Base-by-base conservation (phyloP, 176 grass and related monocot genomes). In the Tillandsia fasciculata region DNA sequence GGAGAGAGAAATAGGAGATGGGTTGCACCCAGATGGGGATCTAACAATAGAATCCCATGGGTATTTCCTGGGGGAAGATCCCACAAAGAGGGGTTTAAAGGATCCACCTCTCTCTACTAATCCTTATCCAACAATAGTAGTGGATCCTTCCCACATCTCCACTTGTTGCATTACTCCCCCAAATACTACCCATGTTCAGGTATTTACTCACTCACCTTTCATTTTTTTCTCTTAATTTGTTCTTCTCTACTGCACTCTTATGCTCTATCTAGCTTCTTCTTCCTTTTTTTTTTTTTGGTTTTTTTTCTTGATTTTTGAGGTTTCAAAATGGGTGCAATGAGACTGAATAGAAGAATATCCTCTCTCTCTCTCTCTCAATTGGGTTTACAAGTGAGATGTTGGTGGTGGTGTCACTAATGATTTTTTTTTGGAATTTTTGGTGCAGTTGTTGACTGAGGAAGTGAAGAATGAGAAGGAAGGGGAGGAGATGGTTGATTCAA, bases 21-120 rank as follows among this genome's bases (percentile, higher is more conserved):
- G 24, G 22, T 76, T 88, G 89, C 87, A 85, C 79, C 84, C 73
- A 27, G 51, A 78, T 70, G 82, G 49, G 76, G 79, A 90, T 85
- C 83, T 84, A 51, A 20, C 11, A 20, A 76, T 69, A 71, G 70
- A 88, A 0, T 68, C 10, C 53, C 80, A 67, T 8, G 64, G 77
- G 69, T 48, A 42, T 42, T 42, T 42, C 33, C 5, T 67, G 51
- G 51, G 23, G 48, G 70, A 13, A 75, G 69, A 73, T 84, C 77
- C 77, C 75, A 51, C 9, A 76, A 90, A 83, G 80, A 80, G 51
- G 27, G 70, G 15, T 23, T 49, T 51, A 58, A 10, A 26, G 12
- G 52, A 56, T 58, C 70, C 68, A 26, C 17, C 11, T n/a, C 65
- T 47, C n/a, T 42, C 12, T 6, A 15, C 65, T 17, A 3, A 12